Conservation (phyloP, 2,329 filamentous ascomycete species). For the Epicoccum sorghinum region DNA sequence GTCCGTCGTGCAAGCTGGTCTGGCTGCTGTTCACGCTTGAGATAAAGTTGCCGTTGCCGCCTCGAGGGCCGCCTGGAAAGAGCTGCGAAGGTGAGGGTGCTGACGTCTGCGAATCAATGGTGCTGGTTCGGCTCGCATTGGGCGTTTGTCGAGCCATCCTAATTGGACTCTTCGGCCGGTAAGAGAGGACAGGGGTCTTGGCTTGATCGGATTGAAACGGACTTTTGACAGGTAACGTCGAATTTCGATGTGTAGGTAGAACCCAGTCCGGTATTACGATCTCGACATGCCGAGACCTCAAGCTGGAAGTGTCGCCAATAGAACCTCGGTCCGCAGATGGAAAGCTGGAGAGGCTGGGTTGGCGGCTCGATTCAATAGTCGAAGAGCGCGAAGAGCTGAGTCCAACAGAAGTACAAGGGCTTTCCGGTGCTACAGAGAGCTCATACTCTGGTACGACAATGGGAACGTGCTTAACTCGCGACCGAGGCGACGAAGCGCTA, state of each 20-base stretch:
- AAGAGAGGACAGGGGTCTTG: constrained; percentile 25
- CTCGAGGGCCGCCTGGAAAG: constrained; percentile 43
- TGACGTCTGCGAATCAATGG: constrained; percentile 55
- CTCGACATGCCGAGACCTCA: constrained; percentile 55
- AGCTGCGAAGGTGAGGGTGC: constrained; percentile 52
- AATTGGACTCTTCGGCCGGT: constrained; percentile 36
- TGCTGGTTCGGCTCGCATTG: constrained; percentile 53
- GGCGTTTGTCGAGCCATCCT: constrained; percentile 53
- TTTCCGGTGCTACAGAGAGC: constrained; percentile 44
- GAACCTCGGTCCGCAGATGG: constrained; percentile 37
- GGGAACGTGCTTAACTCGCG: constrained; percentile 52
- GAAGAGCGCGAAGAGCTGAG: constrained; percentile 42
- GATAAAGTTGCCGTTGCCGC: constrained; percentile 44
- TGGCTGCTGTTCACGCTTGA: constrained; percentile 54
- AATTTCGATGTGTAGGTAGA: constrained; percentile 48
- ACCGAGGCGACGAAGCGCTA: constrained; percentile 30
- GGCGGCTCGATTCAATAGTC: constrained; percentile 37
- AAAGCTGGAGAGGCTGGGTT: constrained; percentile 37
- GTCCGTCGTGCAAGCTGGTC: constrained; percentile 53
- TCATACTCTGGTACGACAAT: constrained; percentile 53
- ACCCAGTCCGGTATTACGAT: constrained; percentile 56
- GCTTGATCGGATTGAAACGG: constrained; percentile 25
- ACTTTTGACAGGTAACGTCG: constrained; percentile 42
- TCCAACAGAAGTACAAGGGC: constrained; percentile 43
- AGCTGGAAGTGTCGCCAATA: constrained; percentile 37